Evolutionary conservation across 768 basidiomycete genomes (phyloP).

Genomic region (Lyophyllum shimeji): DNA sequence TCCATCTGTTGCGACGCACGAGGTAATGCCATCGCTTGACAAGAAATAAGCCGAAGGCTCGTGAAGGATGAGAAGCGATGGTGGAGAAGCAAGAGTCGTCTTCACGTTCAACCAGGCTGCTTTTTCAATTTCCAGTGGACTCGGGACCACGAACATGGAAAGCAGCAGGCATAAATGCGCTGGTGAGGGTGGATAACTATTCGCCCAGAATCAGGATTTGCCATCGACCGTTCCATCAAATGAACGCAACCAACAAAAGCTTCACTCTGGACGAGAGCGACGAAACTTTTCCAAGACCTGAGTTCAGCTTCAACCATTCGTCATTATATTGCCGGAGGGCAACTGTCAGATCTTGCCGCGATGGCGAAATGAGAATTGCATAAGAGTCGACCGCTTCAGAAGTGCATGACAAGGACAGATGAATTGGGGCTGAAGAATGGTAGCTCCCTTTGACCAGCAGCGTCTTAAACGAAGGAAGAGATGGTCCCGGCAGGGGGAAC

Average conservation of each 20-base stretch:
- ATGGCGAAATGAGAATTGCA: constrained; percentile 55
- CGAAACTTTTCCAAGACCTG: constrained; percentile 36
- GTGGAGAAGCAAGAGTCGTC: constrained; percentile 30
- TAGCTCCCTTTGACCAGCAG: constrained; percentile 65
- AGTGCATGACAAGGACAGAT: constrained; percentile 56
- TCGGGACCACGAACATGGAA: constrained; percentile 42
- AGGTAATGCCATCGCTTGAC: background rate
- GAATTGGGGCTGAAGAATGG: constrained; percentile 68
- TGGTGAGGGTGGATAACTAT: constrained; percentile 64
- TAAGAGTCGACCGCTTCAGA: constrained; percentile 27
- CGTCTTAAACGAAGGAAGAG: constrained; percentile 54
- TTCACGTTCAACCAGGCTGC: constrained; percentile 21
- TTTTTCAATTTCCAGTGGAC: constrained; percentile 16
- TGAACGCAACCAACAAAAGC: constrained; percentile 51
- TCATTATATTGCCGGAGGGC: constrained; percentile 52
- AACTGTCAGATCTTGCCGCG: constrained; percentile 39
- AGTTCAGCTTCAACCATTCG: constrained; percentile 46
- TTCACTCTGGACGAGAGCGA: constrained; percentile 42
- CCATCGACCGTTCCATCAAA: constrained; percentile 1
- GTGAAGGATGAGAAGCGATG: constrained; percentile 57
- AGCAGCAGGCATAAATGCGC: constrained; percentile 55
- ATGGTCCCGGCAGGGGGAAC: constrained; percentile 35
- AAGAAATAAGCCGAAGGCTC: constrained; percentile 60
- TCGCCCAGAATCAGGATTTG: constrained; percentile 11
- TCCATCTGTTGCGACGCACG: constrained; percentile 5